These are phyloP conservation scores for Pleurotus platypus DNA, from an alignment of 768 basidiomycete genomes.

Conservation along the genomic window DNA sequence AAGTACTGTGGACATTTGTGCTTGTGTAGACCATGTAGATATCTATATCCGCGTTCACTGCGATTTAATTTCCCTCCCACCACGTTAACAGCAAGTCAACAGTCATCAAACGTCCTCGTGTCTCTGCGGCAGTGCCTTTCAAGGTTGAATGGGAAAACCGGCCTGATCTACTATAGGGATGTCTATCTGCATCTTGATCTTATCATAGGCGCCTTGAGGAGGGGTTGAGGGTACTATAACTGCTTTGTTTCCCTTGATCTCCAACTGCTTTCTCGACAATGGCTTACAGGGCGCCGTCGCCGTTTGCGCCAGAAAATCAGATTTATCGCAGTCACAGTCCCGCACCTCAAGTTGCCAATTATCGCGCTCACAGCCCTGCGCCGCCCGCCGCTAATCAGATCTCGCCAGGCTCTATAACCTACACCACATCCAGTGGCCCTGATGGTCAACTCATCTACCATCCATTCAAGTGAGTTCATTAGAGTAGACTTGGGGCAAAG, in stretches of 20 bases:
- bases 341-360: neutral
- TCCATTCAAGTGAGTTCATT: slow-evolving; percentile 60
- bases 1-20: slow-evolving; percentile 7
- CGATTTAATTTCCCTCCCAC: neutral
- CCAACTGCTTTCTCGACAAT: neutral
- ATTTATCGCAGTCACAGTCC: slow-evolving; percentile 3
- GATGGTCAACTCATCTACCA: slow-evolving; percentile 69
- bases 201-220: slow-evolving; percentile 6
- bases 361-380: slow-evolving; percentile 4
- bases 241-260: too few species aligned
- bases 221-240: neutral
- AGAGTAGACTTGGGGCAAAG: neutral
- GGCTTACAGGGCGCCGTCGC: slow-evolving; percentile 28
- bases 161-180: neutral
- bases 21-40: slow-evolving; percentile 11
- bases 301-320: slow-evolving; percentile 12
- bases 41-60: slow-evolving; percentile 9
- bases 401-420: slow-evolving; percentile 66
- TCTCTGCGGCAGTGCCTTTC: too few species aligned
- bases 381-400: slow-evolving; percentile 33
- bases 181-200: slow-evolving; percentile 1
- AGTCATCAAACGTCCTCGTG: too few species aligned
- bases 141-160: neutral
- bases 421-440: slow-evolving; percentile 58
- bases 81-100: too few species aligned